A percentile compares a stretch with the other conserved stretches of the same genome.
phyloP scores from a whole-genome alignment of 2,329 filamentous ascomycete species.

The Chaetomiaceae sp. region DNA sequence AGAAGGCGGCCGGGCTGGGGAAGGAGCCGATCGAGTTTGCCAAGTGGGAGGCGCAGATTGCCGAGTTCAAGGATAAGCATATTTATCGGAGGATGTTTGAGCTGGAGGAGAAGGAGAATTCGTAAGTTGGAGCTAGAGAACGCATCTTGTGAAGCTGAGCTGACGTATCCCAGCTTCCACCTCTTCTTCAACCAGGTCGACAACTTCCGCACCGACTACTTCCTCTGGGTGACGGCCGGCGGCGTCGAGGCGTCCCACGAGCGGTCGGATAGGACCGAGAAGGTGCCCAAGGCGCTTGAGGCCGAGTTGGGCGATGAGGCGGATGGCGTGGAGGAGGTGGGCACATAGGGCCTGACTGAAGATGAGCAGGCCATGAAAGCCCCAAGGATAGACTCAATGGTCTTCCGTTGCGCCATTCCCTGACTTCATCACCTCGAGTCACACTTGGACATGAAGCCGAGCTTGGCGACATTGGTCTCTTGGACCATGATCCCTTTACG shows the following conservation, averaged over 20 bases:
- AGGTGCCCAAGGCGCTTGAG: slow-evolving; percentile 39
- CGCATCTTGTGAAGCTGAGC: background rate
- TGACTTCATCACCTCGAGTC: too few relatives aligned
- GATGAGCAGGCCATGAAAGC: too few relatives aligned
- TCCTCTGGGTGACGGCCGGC: slow-evolving; percentile 69
- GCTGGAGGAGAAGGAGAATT: slow-evolving; percentile 80
- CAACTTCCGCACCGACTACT: slow-evolving; percentile 66
- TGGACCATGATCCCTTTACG: too few relatives aligned
- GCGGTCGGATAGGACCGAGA: slow-evolving; percentile 39
- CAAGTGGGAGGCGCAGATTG: slow-evolving; percentile 71
- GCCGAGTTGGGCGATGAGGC: slow-evolving; percentile 50
- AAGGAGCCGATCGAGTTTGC: slow-evolving; percentile 72
- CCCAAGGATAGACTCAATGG: too few relatives aligned
- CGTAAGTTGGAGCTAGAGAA: slow-evolving; percentile 53
- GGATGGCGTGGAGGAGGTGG: slow-evolving; percentile 35
- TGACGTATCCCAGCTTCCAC: slow-evolving; percentile 54
- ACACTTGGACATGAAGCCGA: too few relatives aligned
- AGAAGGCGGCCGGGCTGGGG: slow-evolving; percentile 60
- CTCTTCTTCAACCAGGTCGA: slow-evolving; percentile 77
- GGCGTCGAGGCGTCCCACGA: slow-evolving; percentile 59
- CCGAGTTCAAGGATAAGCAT: slow-evolving; percentile 83
- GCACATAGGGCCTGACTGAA: too few relatives aligned
- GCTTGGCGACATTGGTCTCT: too few relatives aligned
- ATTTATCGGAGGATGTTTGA: slow-evolving; percentile 91
- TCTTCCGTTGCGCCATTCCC: too few relatives aligned